These are phyloP conservation scores for Anastatica hierochuntica DNA, from an alignment of 345 rosid genomes.

Conservation along the genomic window DNA sequence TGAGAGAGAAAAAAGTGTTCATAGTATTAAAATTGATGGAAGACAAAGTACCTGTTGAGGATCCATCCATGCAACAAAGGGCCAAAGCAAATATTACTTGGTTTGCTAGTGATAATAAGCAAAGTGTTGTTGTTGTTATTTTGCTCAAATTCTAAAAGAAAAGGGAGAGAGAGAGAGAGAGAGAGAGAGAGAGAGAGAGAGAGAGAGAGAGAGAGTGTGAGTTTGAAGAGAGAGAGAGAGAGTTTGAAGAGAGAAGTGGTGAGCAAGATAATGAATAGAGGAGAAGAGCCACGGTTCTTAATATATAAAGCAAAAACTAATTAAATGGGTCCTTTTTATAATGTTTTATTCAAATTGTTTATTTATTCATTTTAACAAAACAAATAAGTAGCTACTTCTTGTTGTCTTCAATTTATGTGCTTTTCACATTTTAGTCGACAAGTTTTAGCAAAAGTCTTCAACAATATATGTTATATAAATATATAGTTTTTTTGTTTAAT, in stretches of 20 bases:
- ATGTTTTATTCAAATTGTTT: too few species aligned
- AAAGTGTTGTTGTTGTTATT: conserved; percentile 4
- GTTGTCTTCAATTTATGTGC: too few species aligned
- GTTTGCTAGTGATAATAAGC: not conserved
- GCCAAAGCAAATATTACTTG: not conserved
- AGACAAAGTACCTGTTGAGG: conserved; percentile 38
- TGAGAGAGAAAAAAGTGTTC: too few species aligned
- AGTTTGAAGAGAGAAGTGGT: not conserved
- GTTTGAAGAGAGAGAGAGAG: too few species aligned
- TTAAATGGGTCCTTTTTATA: conserved; percentile 7
- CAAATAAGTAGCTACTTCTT: too few species aligned
- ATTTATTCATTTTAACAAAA: too few species aligned
- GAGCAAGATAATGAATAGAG: conserved; percentile 29
- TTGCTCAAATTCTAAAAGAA: not conserved
- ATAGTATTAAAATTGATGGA: not conserved
- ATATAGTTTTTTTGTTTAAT: too few species aligned
- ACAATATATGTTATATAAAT: too few species aligned
- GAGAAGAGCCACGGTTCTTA: conserved; percentile 10
- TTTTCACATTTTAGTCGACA: too few species aligned
- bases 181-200: conserved; percentile 1
- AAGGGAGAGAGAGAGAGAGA: not conserved
- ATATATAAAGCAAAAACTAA: conserved; percentile 36
- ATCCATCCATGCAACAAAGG: conserved; percentile 56
- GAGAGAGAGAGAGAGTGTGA: conserved; percentile 5
- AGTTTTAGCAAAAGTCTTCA: too few species aligned